Base-by-base conservation (phyloP, 768 basidiomycete species). In the Hygrophorus pudorinus region DNA sequence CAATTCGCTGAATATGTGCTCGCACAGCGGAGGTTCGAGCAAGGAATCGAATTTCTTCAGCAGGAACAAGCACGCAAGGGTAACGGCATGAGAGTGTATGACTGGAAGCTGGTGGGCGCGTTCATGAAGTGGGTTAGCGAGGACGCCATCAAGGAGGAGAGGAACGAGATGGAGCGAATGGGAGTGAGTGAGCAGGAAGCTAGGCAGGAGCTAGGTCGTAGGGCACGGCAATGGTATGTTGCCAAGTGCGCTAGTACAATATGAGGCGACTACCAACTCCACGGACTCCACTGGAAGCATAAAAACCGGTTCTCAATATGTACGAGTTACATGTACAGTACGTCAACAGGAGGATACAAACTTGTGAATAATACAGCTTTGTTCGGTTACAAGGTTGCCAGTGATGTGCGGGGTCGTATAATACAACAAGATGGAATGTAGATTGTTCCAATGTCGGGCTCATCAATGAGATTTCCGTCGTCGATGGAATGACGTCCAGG, bases 11-110 rank as follows among this genome's bases (percentile, higher is more conserved):
- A 51, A n/a, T 53, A 45, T 37, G 50, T 49, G 16, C 48, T 50
- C 29, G 45, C 45, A 16, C 47, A 51, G 18, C 47, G 51, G 35
- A 38, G 54, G 28, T 45, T 49, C 27, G 54, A 55, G 40, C 54
- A 55, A 39, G 54, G 54, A 2, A 37, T 55, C 44, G 54, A 55
- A 30, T 51, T 51, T 48, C 48, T 55, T 5, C 50, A 49, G 33
- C 43, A 29, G n/a, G 51, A 54, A 30, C 49, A 49, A 41, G 44
- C 44, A 9, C 42, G 49, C n/a, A 33, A 48, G 32, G 51, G 49
- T 10, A 36, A 35, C 11, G 27, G 36, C 10, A 17, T 14, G 18
- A 16, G 38, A 20, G 42, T 38, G 16, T 51, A 46, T 38, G 43
- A 51, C 36, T 18, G 42, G 8, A 51, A 43, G 42, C 37, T 49